phyloP scores from a whole-genome alignment of 805 yeast species.

The Torulaspora indica region DNA sequence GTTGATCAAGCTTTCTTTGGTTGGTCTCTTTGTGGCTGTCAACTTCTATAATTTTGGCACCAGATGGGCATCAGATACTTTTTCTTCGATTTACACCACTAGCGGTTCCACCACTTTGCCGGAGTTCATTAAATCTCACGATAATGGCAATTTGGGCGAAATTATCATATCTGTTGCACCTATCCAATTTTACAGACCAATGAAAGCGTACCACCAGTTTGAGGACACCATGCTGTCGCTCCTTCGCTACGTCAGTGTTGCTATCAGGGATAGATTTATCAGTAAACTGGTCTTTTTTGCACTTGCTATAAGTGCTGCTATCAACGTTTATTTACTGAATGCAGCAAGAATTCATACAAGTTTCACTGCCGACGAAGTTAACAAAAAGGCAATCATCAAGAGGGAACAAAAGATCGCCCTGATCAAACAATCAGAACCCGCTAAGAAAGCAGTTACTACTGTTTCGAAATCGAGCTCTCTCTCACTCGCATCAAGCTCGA shows the following conservation, averaged over 20 bases:
- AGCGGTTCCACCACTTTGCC: slow-evolving; percentile 41
- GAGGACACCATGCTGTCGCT: slow-evolving; percentile 54
- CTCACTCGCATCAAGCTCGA: slow-evolving; percentile 11
- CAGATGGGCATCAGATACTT: slow-evolving; percentile 59
- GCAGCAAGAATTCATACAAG: slow-evolving; percentile 68
- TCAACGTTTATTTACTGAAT: slow-evolving; percentile 79
- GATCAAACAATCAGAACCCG: slow-evolving; percentile 7
- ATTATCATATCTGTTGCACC: slow-evolving; percentile 56
- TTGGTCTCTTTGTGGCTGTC: slow-evolving; percentile 55
- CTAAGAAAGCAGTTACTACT: slow-evolving; percentile 29
- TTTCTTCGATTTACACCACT: slow-evolving; percentile 26
- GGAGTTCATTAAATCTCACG: slow-evolving; percentile 36
- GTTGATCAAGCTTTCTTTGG: slow-evolving; percentile 54
- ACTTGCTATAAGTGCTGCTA: slow-evolving; percentile 68
- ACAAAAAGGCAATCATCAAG: slow-evolving; percentile 18
- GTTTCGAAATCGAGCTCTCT: slow-evolving; percentile 14
- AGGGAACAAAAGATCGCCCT: slow-evolving; percentile 4
- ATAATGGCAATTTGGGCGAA: slow-evolving; percentile 32
- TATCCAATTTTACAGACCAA: slow-evolving; percentile 53
- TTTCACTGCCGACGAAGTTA: slow-evolving; percentile 35
- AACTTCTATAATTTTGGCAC: slow-evolving; percentile 69
- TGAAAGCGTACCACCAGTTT: slow-evolving; percentile 48
- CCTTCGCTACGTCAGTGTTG: slow-evolving; percentile 53
- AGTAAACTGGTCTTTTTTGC: slow-evolving; percentile 71
- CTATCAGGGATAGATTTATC: slow-evolving; percentile 74